These are phyloP conservation scores for Lipomyces spencermartinsiae DNA, from an alignment of 805 yeast species.

Conservation along the genomic window DNA sequence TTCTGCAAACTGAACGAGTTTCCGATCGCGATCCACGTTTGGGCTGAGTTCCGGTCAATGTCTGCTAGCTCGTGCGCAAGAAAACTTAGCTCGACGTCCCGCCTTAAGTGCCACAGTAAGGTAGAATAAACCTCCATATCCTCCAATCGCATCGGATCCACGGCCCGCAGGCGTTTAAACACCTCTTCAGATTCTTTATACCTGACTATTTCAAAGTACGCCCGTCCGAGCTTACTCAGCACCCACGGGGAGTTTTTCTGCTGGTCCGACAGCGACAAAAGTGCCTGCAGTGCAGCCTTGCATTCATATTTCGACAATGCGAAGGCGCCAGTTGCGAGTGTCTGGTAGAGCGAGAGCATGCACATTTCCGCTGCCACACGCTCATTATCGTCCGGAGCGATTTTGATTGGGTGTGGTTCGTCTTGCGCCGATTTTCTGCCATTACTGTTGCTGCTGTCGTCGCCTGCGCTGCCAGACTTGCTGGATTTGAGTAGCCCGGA, in stretches of 20 bases:
- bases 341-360: slow-evolving; percentile 32
- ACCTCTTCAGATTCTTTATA: slow-evolving; percentile 75
- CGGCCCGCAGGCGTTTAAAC: slow-evolving; percentile 64
- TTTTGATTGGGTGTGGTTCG: slow-evolving; percentile 10
- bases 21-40: slow-evolving; percentile 92
- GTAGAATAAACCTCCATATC: slow-evolving; percentile 95
- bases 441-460: background rate
- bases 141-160: slow-evolving; percentile 78
- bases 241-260: slow-evolving; percentile 85
- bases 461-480: background rate
- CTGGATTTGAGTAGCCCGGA: slow-evolving; percentile 13
- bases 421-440: background rate
- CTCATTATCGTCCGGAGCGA: slow-evolving; percentile 33
- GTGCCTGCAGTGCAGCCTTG: slow-evolving; percentile 73
- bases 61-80: slow-evolving; percentile 81
- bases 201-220: slow-evolving; percentile 86
- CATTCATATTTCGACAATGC: slow-evolving; percentile 64
- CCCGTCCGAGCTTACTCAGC: slow-evolving; percentile 74
- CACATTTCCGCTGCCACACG: slow-evolving; percentile 32
- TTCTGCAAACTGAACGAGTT: slow-evolving; percentile 81
- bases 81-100: slow-evolving; percentile 76
- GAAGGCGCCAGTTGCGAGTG: slow-evolving; percentile 33
- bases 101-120: slow-evolving; percentile 88
- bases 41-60: slow-evolving; percentile 67
- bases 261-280: slow-evolving; percentile 66